Evolutionary conservation across 331 rosid genomes (phyloP).

Genomic region (Pyracantha coccinea): DNA sequence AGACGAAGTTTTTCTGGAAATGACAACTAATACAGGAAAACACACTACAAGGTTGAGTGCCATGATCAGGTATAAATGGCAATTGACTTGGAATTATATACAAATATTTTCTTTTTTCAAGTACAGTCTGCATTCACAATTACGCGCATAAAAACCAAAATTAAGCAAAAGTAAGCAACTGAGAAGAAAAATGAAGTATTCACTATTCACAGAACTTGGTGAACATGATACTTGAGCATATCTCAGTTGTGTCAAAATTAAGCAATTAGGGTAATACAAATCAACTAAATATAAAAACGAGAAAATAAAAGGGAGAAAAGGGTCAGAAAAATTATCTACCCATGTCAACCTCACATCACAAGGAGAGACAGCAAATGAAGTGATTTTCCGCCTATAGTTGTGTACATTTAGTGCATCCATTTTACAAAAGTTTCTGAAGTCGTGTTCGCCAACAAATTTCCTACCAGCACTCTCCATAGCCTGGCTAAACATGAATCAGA

Average conservation of each 20-base stretch:
- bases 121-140: too few relatives aligned
- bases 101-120: not conserved
- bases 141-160: too few relatives aligned
- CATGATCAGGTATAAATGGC: not conserved
- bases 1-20: not conserved
- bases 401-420: constrained; percentile 97
- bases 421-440: constrained; percentile 92
- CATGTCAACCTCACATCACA: constrained; percentile 80
- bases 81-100: not conserved
- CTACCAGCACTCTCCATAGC: constrained; percentile 75
- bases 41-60: not conserved
- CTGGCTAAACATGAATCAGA: constrained; percentile 37
- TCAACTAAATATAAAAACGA: not conserved
- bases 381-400: constrained; percentile 60
- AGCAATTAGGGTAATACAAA: not conserved
- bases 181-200: not conserved
- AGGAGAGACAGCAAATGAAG: constrained; percentile 48
- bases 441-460: constrained; percentile 79
- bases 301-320: not conserved
- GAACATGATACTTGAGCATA: not conserved
- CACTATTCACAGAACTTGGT: not conserved
- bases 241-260: not conserved
- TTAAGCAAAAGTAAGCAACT: too few relatives aligned
- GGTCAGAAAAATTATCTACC: constrained; percentile 39
- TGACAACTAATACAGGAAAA: too few relatives aligned